These are phyloP conservation scores for Pichia sp. DNA, from an alignment of 1,139 yeast species.

Conservation along the genomic window DNA sequence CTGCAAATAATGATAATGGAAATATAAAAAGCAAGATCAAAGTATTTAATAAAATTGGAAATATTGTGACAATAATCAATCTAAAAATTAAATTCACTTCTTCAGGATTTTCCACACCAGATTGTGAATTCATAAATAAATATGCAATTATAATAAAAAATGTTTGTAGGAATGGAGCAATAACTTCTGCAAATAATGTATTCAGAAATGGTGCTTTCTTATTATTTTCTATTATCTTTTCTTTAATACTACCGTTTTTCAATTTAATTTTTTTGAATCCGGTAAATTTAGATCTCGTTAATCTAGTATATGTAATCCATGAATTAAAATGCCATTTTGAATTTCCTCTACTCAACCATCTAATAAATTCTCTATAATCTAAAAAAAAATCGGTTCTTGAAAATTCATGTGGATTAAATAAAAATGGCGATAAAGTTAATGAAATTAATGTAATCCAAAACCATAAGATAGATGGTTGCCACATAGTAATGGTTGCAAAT, in stretches of 20 bases:
- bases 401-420: conserved; percentile 87
- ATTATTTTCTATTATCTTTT: conserved; percentile 14
- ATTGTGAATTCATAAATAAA: conserved; percentile 65
- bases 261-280: conserved; percentile 49
- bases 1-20: conserved; percentile 41
- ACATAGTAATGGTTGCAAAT: conserved; percentile 61
- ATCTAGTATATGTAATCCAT: conserved; percentile 56
- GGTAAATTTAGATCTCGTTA: conserved; percentile 52
- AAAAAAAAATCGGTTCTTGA: conserved; percentile 60
- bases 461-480: conserved; percentile 78
- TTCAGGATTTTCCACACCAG: conserved; percentile 45
- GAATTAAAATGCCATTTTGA: conserved; percentile 42
- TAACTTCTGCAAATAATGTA: conserved; percentile 46
- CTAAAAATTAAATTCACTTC: conserved; percentile 52
- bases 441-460: conserved; percentile 75
- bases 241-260: conserved; percentile 3
- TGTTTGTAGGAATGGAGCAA: conserved; percentile 42
- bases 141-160: conserved; percentile 50
- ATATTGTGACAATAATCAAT: conserved; percentile 41
- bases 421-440: conserved; percentile 68
- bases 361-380: conserved; percentile 60
- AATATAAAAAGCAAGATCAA: conserved; percentile 39
- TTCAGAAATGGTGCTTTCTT: conserved; percentile 39
- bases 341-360: conserved; percentile 70
- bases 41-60: conserved; percentile 50